phyloP scores from a whole-genome alignment of 306 rosid species.

The Hippophae tibetana region DNA sequence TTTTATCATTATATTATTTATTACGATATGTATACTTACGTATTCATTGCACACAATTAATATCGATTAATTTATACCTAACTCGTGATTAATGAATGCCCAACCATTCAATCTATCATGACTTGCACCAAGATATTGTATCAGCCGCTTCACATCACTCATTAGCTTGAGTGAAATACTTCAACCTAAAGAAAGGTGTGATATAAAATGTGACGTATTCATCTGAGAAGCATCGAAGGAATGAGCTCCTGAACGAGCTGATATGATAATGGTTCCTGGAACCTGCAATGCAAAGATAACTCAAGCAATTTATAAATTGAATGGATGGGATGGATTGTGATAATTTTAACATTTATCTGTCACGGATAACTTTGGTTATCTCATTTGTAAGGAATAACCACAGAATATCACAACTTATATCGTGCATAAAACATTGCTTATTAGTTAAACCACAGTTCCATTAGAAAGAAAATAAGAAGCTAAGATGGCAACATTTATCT shows the following conservation, averaged over 20 bases:
- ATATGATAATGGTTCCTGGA: conserved; percentile 73
- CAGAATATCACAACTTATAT: too few relatives aligned
- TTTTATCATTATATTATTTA: too few relatives aligned
- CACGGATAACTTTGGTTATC: too few relatives aligned
- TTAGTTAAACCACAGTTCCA: too few relatives aligned
- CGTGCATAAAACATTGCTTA: too few relatives aligned
- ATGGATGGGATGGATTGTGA: too few relatives aligned
- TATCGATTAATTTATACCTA: conserved; percentile 19
- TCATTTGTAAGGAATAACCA: too few relatives aligned
- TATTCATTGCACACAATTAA: too few relatives aligned
- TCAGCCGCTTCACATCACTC: conserved; percentile 58
- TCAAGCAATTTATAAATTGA: background rate
- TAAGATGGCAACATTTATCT: background rate
- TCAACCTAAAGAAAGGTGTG: conserved; percentile 75
- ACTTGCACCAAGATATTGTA: conserved; percentile 70
- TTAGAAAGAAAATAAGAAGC: too few relatives aligned
- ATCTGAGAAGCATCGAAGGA: conserved; percentile 87
- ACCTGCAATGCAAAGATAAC: conserved; percentile 42
- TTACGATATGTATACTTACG: too few relatives aligned
- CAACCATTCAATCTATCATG: conserved; percentile 81
- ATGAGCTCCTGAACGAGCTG: conserved; percentile 87
- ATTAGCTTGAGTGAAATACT: conserved; percentile 47
- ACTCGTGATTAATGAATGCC: conserved; percentile 56
- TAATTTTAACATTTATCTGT: too few relatives aligned
- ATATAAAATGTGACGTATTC: conserved; percentile 89